A percentile compares a stretch with the other conserved stretches of the same genome.
These are phyloP conservation scores for Backusella tuberculispora DNA, from an alignment of 192 early-diverging fungal species.

Conservation along the genomic window DNA sequence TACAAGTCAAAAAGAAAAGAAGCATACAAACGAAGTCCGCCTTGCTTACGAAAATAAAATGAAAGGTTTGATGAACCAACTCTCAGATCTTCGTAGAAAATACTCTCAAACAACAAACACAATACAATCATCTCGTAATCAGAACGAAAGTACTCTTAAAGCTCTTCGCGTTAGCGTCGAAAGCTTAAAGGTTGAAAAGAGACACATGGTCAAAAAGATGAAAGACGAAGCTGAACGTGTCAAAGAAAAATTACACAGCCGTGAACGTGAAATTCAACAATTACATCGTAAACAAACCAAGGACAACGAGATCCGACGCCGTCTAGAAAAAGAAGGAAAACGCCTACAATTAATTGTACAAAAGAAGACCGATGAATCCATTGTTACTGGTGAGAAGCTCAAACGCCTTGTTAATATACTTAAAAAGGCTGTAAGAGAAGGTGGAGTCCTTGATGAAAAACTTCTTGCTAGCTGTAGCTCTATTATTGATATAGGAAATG, in stretches of 20 bases:
- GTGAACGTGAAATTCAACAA: constrained; percentile 61
- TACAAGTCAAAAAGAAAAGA: constrained; percentile 10
- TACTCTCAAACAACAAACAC: constrained; percentile 56
- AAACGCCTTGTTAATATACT: constrained; percentile 51
- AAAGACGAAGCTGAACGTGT: constrained; percentile 66
- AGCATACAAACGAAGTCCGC: constrained; percentile 46
- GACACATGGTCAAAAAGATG: constrained; percentile 73
- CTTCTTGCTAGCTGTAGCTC: constrained; percentile 33
- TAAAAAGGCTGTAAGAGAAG: constrained; percentile 43
- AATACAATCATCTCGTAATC: constrained; percentile 47
- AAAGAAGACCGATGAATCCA: constrained; percentile 58
- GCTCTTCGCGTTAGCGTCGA: constrained; percentile 68
- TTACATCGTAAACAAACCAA: constrained; percentile 55
- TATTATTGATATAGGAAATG: constrained; percentile 31
- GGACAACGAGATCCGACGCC: constrained; percentile 49
- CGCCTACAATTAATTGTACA: constrained; percentile 59
- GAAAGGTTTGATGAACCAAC: constrained; percentile 55
- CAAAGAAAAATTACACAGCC: constrained; percentile 58
- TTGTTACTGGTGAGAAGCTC: constrained; percentile 38
- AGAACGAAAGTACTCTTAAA: constrained; percentile 65
- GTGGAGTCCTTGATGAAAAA: constrained; percentile 31
- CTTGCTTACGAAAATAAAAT: constrained; percentile 59
- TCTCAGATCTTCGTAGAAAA: constrained; percentile 55
- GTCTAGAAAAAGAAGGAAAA: constrained; percentile 53
- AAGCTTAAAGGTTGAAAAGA: constrained; percentile 73